phyloP scores from a whole-genome alignment of 2,329 filamentous ascomycete genomes.

The Talaromyces piceae region DNA sequence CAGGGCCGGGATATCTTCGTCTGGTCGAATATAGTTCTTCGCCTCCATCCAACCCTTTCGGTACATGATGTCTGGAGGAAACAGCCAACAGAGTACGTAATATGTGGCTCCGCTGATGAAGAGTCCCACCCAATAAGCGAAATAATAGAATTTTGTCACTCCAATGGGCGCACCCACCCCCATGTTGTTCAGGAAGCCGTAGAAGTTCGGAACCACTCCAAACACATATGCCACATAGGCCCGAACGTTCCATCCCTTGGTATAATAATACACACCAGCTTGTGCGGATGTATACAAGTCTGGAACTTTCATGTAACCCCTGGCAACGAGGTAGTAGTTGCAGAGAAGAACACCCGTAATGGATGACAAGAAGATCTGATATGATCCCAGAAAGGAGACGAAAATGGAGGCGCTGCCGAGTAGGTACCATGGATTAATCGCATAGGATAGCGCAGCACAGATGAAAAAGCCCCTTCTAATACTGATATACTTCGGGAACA shows the following conservation, averaged over 20 bases:
- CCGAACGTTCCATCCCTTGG: slow-evolving; percentile 29
- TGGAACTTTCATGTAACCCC: slow-evolving; percentile 29
- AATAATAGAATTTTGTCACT: slow-evolving; percentile 44
- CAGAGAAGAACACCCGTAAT: slow-evolving; percentile 38
- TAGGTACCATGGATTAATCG: slow-evolving; percentile 36
- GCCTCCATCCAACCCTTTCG: no score
- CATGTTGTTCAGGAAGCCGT: slow-evolving; percentile 37
- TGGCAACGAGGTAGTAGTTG: slow-evolving; percentile 37
- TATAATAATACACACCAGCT: slow-evolving; percentile 26
- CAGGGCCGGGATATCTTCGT: no score
- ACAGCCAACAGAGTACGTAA: no score
- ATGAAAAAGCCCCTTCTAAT: slow-evolving; percentile 36
- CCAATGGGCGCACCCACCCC: slow-evolving; percentile 28
- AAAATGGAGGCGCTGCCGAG: slow-evolving; percentile 29
- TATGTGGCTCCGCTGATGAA: no score
- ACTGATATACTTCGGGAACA: slow-evolving; percentile 35
- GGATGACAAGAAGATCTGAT: slow-evolving; percentile 32
- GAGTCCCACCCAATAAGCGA: no score
- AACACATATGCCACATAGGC: slow-evolving; percentile 28
- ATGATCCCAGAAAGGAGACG: slow-evolving; percentile 35
- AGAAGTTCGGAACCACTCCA: slow-evolving; percentile 35
- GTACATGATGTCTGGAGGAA: no score
- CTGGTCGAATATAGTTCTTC: no score
- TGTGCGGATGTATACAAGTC: slow-evolving; percentile 29
- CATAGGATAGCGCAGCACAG: slow-evolving; percentile 26